Evolutionary conservation across 306 rosid genomes (phyloP).

Genomic region (Prunus armeniaca): DNA sequence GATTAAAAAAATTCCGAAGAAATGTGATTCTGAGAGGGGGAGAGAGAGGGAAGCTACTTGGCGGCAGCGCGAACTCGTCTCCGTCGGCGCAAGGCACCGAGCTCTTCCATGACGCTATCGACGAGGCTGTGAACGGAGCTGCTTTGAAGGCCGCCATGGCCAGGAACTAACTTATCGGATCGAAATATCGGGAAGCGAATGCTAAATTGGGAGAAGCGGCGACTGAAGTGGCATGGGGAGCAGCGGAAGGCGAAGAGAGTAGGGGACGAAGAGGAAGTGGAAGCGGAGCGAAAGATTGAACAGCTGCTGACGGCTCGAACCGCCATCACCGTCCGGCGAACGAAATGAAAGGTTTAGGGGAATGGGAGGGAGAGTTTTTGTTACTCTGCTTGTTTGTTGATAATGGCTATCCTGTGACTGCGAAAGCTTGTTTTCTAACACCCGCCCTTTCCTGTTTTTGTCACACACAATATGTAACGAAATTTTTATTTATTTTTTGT

Average conservation of each 20-base stretch:
- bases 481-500: too few relatives aligned
- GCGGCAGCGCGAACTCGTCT: constrained; percentile 48
- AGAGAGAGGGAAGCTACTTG: constrained; percentile 34
- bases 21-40: not conserved
- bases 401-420: not conserved
- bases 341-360: constrained; percentile 2
- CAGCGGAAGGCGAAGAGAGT: constrained; percentile 49
- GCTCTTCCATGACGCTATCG: constrained; percentile 67
- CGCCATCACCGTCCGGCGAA: constrained; percentile 39
- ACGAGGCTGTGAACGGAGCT: constrained; percentile 57
- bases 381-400: not conserved
- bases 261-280: constrained; percentile 48
- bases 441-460: not conserved
- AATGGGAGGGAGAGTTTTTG: not conserved
- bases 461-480: not conserved
- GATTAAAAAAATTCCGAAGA: not conserved
- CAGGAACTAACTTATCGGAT: constrained; percentile 22
- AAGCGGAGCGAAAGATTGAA: constrained; percentile 48
- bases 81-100: constrained; percentile 39
- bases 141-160: constrained; percentile 35
- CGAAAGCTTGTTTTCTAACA: not conserved
- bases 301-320: constrained; percentile 63
- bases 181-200: constrained; percentile 11
- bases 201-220: constrained; percentile 23
- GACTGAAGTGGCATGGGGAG: constrained; percentile 31